Base-by-base conservation (phyloP, 805 yeast species). In the Saturnispora kantuleensis region DNA sequence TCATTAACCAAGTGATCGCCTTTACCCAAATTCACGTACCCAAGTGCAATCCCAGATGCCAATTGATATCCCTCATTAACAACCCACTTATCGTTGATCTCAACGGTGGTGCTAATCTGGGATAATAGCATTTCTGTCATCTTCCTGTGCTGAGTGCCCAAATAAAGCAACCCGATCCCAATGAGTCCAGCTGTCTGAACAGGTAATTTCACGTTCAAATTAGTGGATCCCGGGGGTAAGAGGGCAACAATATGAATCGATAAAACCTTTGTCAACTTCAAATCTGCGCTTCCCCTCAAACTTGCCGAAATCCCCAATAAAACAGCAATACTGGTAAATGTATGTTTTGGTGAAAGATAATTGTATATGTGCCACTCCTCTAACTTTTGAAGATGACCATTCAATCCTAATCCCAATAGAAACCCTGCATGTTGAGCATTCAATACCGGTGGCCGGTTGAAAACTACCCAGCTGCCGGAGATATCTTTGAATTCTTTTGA, bases 321-420 rank as follows among this genome's bases (percentile, higher is more conserved):
- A 38, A 93, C 67, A 0, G 97, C 97, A 31, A 88, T 80, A 59
- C 95, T 85, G 0, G 95, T 85, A 35, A 74, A 74, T 3, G 82
- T 76, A 55, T 85, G 87, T 52, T 93, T 89, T 0, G 96, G 95
- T 0, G 96, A 95, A 43, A 93, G 65, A 52, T 87, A 88, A 56
- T 90, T 89, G 60, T 87, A 93, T 29, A 90, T 84, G 58, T 89
- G 96, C 97, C 97, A 93, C 60, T 93, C 96, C 56, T 90, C 97
- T 21, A 93, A 64, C 35, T 72, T 70, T 46, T 74, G 78, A 54
- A 93, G 64, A 58, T 89, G 96, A 0, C 97, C 97, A 62, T 86
- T 86, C 29, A 93, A 65, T 0, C 99, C 99, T 21, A 93, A 67
- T 0, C 97, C 98, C 15, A 87, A 64, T n/a, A 93, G 63, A 53